Conservation (phyloP, 2,329 filamentous ascomycete species). For the Orbilia quercus region DNA sequence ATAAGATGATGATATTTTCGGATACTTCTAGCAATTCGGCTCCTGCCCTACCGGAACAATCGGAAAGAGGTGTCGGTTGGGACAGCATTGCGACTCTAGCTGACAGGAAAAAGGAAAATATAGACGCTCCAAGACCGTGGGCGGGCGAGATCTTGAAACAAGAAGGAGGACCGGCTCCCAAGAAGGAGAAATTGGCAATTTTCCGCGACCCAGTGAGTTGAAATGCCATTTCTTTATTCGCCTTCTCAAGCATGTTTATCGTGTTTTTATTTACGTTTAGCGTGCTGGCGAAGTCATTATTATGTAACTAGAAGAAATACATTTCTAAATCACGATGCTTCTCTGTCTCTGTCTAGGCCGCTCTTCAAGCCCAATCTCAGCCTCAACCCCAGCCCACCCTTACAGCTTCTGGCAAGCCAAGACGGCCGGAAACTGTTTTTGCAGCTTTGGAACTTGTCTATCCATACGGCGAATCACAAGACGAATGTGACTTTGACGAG, state of each 20-base stretch:
- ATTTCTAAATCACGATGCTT: constrained; percentile 61
- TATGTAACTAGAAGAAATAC: constrained; percentile 59
- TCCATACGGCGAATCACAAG: constrained; percentile 31
- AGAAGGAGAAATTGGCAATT: constrained; percentile 75
- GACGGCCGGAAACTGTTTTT: constrained; percentile 70
- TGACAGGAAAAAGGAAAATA: constrained; percentile 94
- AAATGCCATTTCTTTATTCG: constrained; percentile 57
- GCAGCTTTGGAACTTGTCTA: constrained; percentile 38
- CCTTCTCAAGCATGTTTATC: constrained; percentile 9
- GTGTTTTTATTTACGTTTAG: neutral
- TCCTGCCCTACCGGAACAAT: constrained; percentile 67
- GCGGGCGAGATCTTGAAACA: constrained; percentile 84
- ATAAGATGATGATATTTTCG: constrained; percentile 91
- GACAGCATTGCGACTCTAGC: constrained; percentile 87
- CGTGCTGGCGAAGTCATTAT: constrained; percentile 54
- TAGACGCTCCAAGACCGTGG: constrained; percentile 87
- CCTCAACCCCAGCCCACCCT: constrained; percentile 84
- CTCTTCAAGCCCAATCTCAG: constrained; percentile 64
- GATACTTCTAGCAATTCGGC: constrained; percentile 71
- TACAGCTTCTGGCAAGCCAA: constrained; percentile 78
- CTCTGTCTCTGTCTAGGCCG: constrained; percentile 61
- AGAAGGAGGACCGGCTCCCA: constrained; percentile 75
- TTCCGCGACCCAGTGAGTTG: constrained; percentile 95
- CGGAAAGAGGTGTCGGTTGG: constrained; percentile 78
- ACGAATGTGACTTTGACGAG: constrained; percentile 77